Conservation (phyloP, 306 rosid genomes). For the Alnus rubra region DNA sequence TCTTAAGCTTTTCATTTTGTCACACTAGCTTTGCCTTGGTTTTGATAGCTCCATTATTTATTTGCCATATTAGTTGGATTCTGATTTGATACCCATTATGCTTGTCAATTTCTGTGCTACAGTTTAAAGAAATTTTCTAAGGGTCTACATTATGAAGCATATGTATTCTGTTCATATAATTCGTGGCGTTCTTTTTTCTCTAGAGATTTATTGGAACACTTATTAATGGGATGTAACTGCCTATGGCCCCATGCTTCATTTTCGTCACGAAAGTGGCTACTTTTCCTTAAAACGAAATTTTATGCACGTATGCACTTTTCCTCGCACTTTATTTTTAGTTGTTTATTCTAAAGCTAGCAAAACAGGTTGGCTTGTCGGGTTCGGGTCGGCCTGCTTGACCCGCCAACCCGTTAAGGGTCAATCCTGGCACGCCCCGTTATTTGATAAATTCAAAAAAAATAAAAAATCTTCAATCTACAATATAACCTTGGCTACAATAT, state of each 20-base stretch:
- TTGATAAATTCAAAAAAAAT: no score
- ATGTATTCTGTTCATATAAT: background rate
- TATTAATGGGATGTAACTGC: background rate
- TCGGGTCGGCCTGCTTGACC: no score
- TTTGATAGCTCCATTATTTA: background rate
- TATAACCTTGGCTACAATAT: no score
- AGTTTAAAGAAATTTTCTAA: background rate
- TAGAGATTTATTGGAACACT: no score
- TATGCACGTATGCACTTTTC: background rate
- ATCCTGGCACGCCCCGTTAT: no score
- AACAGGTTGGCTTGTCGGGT: no score
- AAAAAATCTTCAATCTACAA: no score
- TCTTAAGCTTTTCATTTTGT: background rate
- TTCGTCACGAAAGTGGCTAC: background rate
- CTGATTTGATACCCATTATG: slow-evolving; percentile 9
- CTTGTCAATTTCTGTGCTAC: background rate
- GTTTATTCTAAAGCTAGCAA: background rate
- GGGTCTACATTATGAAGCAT: background rate
- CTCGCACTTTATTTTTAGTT: background rate
- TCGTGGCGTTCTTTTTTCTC: background rate
- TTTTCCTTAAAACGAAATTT: background rate
- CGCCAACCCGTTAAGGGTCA: no score
- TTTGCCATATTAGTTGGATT: slow-evolving; percentile 12
- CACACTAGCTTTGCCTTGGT: background rate
- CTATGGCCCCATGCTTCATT: background rate